Percentiles rank a stretch among this genome's conserved stretches.
These are phyloP conservation scores for Stereocaulon alpinum DNA, from an alignment of 495 filamentous ascomycete species.

Conservation along the genomic window DNA sequence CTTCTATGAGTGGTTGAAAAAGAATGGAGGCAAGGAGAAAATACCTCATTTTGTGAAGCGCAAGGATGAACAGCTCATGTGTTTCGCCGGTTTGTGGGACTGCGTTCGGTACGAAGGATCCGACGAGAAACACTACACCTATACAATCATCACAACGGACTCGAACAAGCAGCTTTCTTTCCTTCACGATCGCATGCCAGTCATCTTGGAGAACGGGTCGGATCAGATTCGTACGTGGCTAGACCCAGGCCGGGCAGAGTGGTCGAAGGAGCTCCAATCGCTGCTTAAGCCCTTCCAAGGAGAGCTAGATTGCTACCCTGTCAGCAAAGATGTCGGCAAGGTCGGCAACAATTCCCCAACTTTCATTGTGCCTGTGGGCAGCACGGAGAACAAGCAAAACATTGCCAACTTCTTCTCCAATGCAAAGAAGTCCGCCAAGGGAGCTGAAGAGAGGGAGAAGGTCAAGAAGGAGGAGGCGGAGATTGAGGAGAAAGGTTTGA, in stretches of 20 bases:
- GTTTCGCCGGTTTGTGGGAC: constrained; percentile 87
- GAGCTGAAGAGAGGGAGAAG: constrained; percentile 21
- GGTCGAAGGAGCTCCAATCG: constrained; percentile 68
- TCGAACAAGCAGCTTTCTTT: constrained; percentile 71
- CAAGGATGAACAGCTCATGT: constrained; percentile 77
- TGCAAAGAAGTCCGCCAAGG: constrained; percentile 33
- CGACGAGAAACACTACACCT: constrained; percentile 66
- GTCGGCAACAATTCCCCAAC: constrained; percentile 81
- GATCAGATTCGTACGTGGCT: constrained; percentile 69
- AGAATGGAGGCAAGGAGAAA: constrained; percentile 63
- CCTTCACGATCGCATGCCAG: constrained; percentile 91
- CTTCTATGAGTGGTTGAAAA: constrained; percentile 95
- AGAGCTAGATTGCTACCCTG: constrained; percentile 75
- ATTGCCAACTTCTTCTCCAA: constrained; percentile 87
- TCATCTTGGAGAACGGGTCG: constrained; percentile 69
- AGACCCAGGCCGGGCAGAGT: constrained; percentile 57
- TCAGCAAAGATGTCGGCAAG: constrained; percentile 84
- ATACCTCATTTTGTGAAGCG: constrained; percentile 73
- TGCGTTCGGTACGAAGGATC: constrained; percentile 64
- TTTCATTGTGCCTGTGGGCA: constrained; percentile 74
- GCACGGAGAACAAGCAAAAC: constrained; percentile 76
- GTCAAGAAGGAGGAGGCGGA: constrained; percentile 19
- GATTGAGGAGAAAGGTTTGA: constrained; percentile 22
- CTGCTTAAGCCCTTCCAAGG: constrained; percentile 67
- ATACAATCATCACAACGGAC: constrained; percentile 84